Evolutionary conservation across 805 yeast species (phyloP), one percentile per base, ranked within the genome.

Genomic region (Ogataea wickerhamii): DNA sequence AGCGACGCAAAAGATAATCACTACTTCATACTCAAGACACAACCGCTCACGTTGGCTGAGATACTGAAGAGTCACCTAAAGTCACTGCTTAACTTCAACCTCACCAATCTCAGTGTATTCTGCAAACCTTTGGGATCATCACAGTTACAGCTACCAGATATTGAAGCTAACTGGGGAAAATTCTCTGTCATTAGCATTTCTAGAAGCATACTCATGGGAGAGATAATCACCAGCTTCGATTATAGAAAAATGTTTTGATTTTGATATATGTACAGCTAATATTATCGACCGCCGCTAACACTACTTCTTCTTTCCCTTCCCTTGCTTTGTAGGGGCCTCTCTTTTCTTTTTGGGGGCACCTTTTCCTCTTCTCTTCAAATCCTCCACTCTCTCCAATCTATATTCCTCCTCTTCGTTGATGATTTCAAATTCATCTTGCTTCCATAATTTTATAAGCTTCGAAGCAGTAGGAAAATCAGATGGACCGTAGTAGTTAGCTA

Each of bases 331-430:
- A 19, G 63, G 63, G 18, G 65, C 67, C 48, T 69, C 74, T 52
- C 71, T 74, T 65, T 73, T 76, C 71, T 85, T 85, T 70, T 80
- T 76, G 52, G 93, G 94, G 10, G 93, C 87, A 61, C 91, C 89
- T 64, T 85, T 85, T 63, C 87, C 89, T 76, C 93, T 83, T 74
- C 83, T 80, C 70, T 80, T 84, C 63, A 86, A 73, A 33, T 68
- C 68, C 41, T 66, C 77, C 17, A 78, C 79, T 76, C 78, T 78
- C 42, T 68, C 73, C 44, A 82, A 55, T 62, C 95, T 73, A 61
- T 81, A 79, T 29, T 71, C 76, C 58, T 85, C 94, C 43, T 75
- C 77, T 38, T 82, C 83, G 49, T 83, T 82, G 5, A 73, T 70
- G 47, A 85, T 73, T 36, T 68, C 66, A 28, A 46, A 59, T 2